Conservation (phyloP, 2,329 filamentous ascomycete genomes). For the Pseudopithomyces maydicus region DNA sequence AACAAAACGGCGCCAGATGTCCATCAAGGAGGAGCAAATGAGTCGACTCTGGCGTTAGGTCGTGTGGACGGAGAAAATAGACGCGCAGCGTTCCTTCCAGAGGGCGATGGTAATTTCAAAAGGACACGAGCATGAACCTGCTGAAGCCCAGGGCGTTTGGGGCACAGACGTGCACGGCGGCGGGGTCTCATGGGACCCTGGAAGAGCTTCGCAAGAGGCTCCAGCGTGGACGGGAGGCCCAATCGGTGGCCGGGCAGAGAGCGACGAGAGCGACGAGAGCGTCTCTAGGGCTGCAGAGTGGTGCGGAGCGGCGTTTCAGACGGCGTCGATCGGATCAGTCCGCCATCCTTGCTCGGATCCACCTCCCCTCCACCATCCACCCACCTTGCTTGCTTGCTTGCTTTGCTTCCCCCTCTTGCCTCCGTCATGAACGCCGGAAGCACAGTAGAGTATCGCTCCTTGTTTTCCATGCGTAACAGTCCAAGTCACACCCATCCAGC, state of each 20-base stretch:
- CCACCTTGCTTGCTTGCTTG: not conserved
- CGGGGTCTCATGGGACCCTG: not conserved
- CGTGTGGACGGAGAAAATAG: not conserved
- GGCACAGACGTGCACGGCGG: not conserved
- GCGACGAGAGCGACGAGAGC: not conserved
- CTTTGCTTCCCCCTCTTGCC: not conserved
- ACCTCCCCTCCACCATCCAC: not conserved
- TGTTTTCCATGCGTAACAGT: no score
- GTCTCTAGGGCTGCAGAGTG: not conserved
- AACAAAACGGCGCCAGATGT: slow-evolving; percentile 27
- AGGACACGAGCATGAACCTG: slow-evolving; percentile 7
- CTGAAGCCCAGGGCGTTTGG: slow-evolving; percentile 8
- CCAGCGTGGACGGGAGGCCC: not conserved
- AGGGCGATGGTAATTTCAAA: not conserved
- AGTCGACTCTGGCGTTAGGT: not conserved
- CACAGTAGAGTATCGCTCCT: no score
- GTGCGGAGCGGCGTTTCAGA: slow-evolving; percentile 1
- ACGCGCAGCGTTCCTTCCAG: not conserved
- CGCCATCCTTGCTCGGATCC: not conserved
- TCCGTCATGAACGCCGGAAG: not conserved
- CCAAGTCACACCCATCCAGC: no score
- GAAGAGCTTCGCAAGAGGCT: not conserved
- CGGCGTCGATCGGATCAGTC: not conserved
- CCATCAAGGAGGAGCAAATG: slow-evolving; percentile 28
- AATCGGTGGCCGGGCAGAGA: not conserved